Evolutionary conservation across 1,284 basidiomycete genomes (phyloP).

Genomic region (Tremellales sp.): DNA sequence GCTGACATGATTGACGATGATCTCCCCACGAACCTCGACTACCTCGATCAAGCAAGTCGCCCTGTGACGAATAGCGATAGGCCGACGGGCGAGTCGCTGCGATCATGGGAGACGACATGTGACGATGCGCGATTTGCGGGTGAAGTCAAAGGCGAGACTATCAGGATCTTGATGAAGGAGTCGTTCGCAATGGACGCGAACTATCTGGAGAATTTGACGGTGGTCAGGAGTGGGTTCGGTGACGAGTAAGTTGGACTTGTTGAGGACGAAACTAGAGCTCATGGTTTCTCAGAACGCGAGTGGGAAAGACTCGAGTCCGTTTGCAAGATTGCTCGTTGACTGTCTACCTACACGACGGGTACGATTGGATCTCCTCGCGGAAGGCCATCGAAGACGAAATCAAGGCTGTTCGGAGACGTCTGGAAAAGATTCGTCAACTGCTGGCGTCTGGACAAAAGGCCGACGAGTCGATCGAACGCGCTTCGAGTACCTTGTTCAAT

Average conservation of each 20-base stretch:
- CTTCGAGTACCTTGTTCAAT: slow-evolving; percentile 75
- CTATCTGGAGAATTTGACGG: slow-evolving; percentile 62
- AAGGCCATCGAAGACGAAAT: slow-evolving; percentile 82
- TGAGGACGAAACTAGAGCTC: not conserved
- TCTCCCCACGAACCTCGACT: slow-evolving; percentile 80
- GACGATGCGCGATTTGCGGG: slow-evolving; percentile 17
- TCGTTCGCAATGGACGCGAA: slow-evolving; percentile 62
- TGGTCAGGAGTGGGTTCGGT: slow-evolving; percentile 46
- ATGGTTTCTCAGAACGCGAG: slow-evolving; percentile 13
- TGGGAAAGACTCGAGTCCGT: slow-evolving; percentile 49
- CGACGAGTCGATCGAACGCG: slow-evolving; percentile 72
- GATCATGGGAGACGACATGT: slow-evolving; percentile 39
- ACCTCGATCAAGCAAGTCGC: slow-evolving; percentile 65
- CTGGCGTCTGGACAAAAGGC: slow-evolving; percentile 88
- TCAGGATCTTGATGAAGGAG: slow-evolving; percentile 65
- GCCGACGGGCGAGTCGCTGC: slow-evolving; percentile 54
- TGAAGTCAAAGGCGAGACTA: slow-evolving; percentile 71
- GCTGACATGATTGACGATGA: slow-evolving; percentile 91
- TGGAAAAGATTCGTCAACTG: slow-evolving; percentile 88
- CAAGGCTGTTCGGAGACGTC: slow-evolving; percentile 75
- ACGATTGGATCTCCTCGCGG: slow-evolving; percentile 86
- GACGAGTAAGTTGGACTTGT: slow-evolving; percentile 25
- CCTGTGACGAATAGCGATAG: slow-evolving; percentile 51
- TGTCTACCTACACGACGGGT: slow-evolving; percentile 80
- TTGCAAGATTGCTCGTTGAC: slow-evolving; percentile 61